Conservation (phyloP, 345 rosid species). For the Anastatica hierochuntica region DNA sequence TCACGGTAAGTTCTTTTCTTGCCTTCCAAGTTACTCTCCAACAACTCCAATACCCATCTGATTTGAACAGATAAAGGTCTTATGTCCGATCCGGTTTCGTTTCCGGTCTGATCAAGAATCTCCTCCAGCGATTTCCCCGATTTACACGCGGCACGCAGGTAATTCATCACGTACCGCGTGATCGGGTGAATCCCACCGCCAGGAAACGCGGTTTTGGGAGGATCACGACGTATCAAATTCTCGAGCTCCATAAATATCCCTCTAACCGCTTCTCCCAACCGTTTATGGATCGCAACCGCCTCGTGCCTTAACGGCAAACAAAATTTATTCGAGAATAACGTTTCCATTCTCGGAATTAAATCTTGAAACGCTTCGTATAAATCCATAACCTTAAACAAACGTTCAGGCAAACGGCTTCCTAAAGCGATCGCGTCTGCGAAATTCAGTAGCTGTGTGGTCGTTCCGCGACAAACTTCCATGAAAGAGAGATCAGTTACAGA, state of each 20-base stretch:
- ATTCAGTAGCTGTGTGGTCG: constrained; percentile 58
- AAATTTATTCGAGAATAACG: constrained; percentile 50
- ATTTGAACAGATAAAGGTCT: constrained; percentile 59
- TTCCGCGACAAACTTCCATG: constrained; percentile 88
- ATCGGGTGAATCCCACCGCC: constrained; percentile 85
- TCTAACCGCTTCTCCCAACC: constrained; percentile 63
- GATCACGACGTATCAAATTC: constrained; percentile 79
- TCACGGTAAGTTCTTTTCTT: constrained; percentile 64
- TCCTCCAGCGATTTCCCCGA: constrained; percentile 60
- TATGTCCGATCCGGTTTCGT: constrained; percentile 25
- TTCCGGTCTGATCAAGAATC: constrained; percentile 48
- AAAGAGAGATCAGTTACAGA: constrained; percentile 62
- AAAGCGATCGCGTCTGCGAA: constrained; percentile 73
- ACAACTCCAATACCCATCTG: constrained; percentile 75
- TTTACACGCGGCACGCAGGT: constrained; percentile 75
- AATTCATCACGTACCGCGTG: constrained; percentile 84
- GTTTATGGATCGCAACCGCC: constrained; percentile 58
- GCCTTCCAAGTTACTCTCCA: constrained; percentile 82
- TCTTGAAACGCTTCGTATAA: constrained; percentile 71
- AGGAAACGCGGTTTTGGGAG: constrained; percentile 68
- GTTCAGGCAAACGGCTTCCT: constrained; percentile 74
- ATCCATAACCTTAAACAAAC: constrained; percentile 77
- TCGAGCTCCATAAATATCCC: constrained; percentile 93
- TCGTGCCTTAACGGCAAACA: constrained; percentile 58
- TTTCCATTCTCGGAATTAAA: constrained; percentile 59